These are phyloP conservation scores for Starmerella bacillaris DNA, from an alignment of 805 yeast species.

Conservation along the genomic window DNA sequence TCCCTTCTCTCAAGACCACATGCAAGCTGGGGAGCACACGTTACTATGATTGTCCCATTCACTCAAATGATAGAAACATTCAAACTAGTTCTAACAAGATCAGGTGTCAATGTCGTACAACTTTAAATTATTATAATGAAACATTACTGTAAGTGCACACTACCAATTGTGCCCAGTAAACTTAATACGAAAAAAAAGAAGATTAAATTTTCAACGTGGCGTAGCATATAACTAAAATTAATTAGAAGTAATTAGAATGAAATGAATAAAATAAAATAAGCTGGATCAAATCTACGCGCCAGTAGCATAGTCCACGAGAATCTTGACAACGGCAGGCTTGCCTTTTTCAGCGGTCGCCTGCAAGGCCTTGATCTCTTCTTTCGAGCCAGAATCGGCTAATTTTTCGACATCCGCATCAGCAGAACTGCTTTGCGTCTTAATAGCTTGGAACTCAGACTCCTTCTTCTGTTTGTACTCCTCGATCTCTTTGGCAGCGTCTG, in stretches of 20 bases:
- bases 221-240: too few species aligned
- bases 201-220: too few species aligned
- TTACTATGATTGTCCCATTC: too few species aligned
- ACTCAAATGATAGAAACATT: too few species aligned
- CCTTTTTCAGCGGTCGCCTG: constrained; percentile 38
- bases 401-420: constrained; percentile 58
- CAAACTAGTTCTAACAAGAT: too few species aligned
- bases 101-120: too few species aligned
- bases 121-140: too few species aligned
- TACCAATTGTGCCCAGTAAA: too few species aligned
- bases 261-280: background rate
- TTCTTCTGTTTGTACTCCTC: constrained; percentile 68
- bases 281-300: background rate
- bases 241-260: background rate
- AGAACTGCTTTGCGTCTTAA: constrained; percentile 56
- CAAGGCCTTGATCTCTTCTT: constrained; percentile 52
- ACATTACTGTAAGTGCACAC: too few species aligned
- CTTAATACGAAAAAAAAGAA: too few species aligned
- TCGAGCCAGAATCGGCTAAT: constrained; percentile 59
- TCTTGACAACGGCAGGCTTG: constrained; percentile 48
- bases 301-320: constrained; percentile 37
- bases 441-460: constrained; percentile 60
- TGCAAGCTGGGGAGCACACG: too few species aligned
- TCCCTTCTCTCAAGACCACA: too few species aligned
- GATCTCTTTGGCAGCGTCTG: constrained; percentile 81